A percentile compares a stretch with the other conserved stretches of the same genome.
These are phyloP conservation scores for Solanum tacnaense DNA, from an alignment of 257 asterid species.

Conservation along the genomic window DNA sequence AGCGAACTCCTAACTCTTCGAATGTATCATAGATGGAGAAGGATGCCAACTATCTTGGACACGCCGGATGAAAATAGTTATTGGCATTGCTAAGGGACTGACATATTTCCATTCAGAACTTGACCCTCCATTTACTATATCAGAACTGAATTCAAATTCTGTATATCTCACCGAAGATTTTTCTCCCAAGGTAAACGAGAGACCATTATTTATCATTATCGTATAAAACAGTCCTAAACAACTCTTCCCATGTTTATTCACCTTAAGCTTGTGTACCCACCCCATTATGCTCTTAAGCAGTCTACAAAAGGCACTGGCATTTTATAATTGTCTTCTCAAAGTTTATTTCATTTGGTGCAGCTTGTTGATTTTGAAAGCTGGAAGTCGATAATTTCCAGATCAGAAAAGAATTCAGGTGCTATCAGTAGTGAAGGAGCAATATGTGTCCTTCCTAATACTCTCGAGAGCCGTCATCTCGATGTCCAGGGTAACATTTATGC, in stretches of 20 bases:
- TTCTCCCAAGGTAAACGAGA: conserved; percentile 67
- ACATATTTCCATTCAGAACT: conserved; percentile 81
- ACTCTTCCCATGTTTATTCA: not conserved
- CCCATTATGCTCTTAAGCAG: not conserved
- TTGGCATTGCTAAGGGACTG: conserved; percentile 84
- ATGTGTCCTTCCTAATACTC: conserved; percentile 64
- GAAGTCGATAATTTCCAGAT: conserved; percentile 70
- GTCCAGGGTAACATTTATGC: conserved; percentile 70
- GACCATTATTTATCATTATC: not conserved
- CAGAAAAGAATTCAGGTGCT: conserved; percentile 68
- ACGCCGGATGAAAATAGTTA: conserved; percentile 73
- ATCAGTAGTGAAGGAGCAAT: conserved; percentile 70
- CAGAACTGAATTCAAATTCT: conserved; percentile 66
- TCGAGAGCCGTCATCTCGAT: conserved; percentile 63
- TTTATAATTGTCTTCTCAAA: not conserved
- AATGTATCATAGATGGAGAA: conserved; percentile 59
- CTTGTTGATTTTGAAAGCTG: conserved; percentile 93
- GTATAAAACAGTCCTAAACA: not conserved
- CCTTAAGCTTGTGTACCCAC: not conserved
- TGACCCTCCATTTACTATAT: conserved; percentile 79
- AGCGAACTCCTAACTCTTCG: not conserved
- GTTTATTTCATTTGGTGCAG: conserved; percentile 27
- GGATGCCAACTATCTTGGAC: conserved; percentile 95
- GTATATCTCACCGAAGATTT: conserved; percentile 92
- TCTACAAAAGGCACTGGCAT: not conserved